Evolutionary conservation across 1,284 basidiomycete genomes (phyloP).

Genomic region (Pterulicium gracile): DNA sequence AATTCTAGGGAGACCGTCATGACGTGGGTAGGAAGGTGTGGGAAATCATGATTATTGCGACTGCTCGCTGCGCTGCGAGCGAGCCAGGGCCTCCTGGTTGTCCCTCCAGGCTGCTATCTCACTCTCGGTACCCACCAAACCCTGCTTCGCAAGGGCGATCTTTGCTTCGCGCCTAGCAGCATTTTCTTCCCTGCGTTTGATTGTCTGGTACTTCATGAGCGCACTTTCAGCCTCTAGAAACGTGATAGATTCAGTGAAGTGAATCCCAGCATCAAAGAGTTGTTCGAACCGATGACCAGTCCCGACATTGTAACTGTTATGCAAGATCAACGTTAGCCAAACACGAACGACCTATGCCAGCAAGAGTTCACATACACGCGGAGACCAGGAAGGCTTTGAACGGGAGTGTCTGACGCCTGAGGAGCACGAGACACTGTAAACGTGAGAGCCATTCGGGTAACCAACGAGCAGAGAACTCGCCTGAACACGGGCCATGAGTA

Average conservation of each 20-base stretch:
- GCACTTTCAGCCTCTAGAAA: slow-evolving; percentile 50
- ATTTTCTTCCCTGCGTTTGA: slow-evolving; percentile 56
- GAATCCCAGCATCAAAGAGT: not conserved
- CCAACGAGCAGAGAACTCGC: slow-evolving; percentile 24
- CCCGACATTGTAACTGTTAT: slow-evolving; percentile 52
- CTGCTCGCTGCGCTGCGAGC: slow-evolving; percentile 19
- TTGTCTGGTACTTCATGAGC: slow-evolving; percentile 59
- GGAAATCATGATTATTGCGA: slow-evolving; percentile 7
- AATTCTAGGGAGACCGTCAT: no score
- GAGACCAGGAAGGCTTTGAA: slow-evolving; percentile 72
- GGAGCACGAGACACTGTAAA: not conserved
- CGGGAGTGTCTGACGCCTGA: slow-evolving; percentile 67
- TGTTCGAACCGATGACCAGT: slow-evolving; percentile 42
- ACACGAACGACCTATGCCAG: slow-evolving; percentile 3
- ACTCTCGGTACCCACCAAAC: slow-evolving; percentile 72
- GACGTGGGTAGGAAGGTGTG: no score
- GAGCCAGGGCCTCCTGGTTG: slow-evolving; percentile 11
- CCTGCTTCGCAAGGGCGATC: slow-evolving; percentile 61
- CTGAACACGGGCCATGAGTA: slow-evolving; percentile 70
- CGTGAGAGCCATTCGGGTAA: slow-evolving; percentile 1
- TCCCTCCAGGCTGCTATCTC: slow-evolving; percentile 76
- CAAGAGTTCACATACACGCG: slow-evolving; percentile 29
- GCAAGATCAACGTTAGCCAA: slow-evolving; percentile 7
- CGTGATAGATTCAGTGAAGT: not conserved
- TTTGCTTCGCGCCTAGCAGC: slow-evolving; percentile 63